Evolutionary conservation across 306 rosid species (phyloP).

Genomic region (Corylus heterophylla): DNA sequence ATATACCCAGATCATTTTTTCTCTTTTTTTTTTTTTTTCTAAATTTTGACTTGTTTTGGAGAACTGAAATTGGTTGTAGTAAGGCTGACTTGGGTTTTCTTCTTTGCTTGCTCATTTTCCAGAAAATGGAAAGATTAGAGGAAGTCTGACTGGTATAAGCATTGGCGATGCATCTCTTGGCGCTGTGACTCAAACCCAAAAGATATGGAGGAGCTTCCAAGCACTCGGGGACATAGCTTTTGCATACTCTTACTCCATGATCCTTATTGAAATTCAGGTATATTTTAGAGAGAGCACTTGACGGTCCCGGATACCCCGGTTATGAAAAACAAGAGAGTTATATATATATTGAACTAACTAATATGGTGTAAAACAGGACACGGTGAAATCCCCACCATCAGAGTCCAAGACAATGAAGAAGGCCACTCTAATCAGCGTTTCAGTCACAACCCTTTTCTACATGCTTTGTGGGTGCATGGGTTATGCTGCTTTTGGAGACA

Average conservation of each 20-base stretch:
- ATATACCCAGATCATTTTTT: background rate
- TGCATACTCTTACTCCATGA: constrained; percentile 81
- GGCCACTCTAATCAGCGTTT: constrained; percentile 53
- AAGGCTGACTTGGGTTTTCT: constrained; percentile 7
- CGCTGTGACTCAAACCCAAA: constrained; percentile 56
- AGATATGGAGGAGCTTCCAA: constrained; percentile 76
- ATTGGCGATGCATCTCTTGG: constrained; percentile 37
- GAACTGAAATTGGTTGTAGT: background rate
- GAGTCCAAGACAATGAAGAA: constrained; percentile 73
- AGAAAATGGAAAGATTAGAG: constrained; percentile 50
- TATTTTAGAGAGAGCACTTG: background rate
- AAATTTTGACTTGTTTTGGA: background rate
- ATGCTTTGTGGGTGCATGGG: constrained; percentile 86
- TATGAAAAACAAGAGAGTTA: too few species aligned
- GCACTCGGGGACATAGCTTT: constrained; percentile 89
- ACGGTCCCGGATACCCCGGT: too few species aligned
- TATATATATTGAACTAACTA: background rate
- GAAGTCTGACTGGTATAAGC: constrained; percentile 61
- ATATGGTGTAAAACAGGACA: constrained; percentile 48
- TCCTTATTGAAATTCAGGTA: constrained; percentile 91
- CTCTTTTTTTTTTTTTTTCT: background rate
- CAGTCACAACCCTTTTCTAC: constrained; percentile 66
- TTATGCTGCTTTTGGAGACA: constrained; percentile 72
- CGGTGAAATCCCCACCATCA: constrained; percentile 68
- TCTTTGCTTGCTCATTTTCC: constrained; percentile 10